These are phyloP conservation scores for Fusarium tjaetaba DNA, from an alignment of 2,329 filamentous ascomycete genomes.

Conservation along the genomic window DNA sequence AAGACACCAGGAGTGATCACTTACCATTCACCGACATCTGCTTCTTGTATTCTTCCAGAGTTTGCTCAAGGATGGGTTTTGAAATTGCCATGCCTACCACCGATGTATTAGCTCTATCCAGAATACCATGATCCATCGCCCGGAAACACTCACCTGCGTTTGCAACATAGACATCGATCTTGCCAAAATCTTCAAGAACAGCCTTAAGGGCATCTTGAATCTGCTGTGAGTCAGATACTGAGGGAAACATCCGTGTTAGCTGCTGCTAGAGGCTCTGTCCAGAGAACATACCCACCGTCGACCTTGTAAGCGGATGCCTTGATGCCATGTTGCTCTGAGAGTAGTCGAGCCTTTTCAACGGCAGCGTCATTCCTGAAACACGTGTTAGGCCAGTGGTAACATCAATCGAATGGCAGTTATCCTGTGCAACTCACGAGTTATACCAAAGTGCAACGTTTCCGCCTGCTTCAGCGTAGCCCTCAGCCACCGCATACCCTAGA, in stretches of 20 bases:
- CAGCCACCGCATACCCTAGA: conserved; percentile 55
- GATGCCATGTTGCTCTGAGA: conserved; percentile 49
- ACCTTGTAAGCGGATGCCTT: conserved; percentile 56
- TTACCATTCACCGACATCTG: conserved; percentile 65
- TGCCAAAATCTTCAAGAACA: conserved; percentile 40
- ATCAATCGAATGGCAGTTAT: not conserved
- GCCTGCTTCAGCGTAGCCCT: conserved; percentile 58
- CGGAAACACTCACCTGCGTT: conserved; percentile 41
- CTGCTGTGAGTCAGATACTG: conserved; percentile 53
- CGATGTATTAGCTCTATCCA: not conserved
- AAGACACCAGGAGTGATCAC: not conserved
- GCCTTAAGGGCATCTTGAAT: conserved; percentile 27
- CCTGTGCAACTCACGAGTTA: conserved; percentile 40
- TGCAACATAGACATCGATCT: conserved; percentile 41
- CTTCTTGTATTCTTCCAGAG: conserved; percentile 59
- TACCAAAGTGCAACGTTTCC: conserved; percentile 52
- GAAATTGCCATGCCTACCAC: conserved; percentile 50
- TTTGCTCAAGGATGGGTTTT: conserved; percentile 64
- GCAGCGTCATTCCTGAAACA: conserved; percentile 46
- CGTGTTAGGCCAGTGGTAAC: not conserved
- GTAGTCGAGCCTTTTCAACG: conserved; percentile 47
- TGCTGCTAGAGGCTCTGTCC: not conserved
- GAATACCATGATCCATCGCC: not conserved
- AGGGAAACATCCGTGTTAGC: not conserved
- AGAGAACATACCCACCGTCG: conserved; percentile 44